Evolutionary conservation across 306 rosid species (phyloP), one percentile per base, ranked within the genome.

Genomic region (Dalbergia cochinchinensis): DNA sequence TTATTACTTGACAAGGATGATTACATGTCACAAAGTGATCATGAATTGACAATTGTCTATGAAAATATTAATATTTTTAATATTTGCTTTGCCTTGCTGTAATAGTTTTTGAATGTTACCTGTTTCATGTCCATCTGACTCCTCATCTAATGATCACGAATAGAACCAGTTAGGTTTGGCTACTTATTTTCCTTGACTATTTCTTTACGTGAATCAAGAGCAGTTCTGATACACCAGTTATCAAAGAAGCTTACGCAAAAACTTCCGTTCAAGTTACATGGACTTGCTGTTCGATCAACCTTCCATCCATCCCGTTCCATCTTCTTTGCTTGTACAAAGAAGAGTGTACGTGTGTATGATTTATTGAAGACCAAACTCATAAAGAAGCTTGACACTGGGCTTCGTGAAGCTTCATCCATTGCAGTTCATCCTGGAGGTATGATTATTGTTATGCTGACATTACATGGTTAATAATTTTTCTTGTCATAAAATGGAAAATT

Each of bases 361-460:
- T 76, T 93, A 75, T 72, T 90, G 86, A 86, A 89, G 86, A 78
- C 82, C 16, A 93, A 89, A 76, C 70, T 85, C 58, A 62, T 89
- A 8, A 91, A 89, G 82, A 92, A 86, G 90, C 97, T 94, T 71
- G 94, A 91, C 59, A 91, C 97, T 20, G 97, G 99, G 71, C 92
- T 94, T 15, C 89, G 89, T 65, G 98, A 95, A 87, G 86, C 94
- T 79, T 91, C 99, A 37, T 90, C 96, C 35, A 90, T 95, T 73
- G 87, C 98, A 18, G 83, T 95, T 83, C 99, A 95, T 90, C 98
- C 99, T 47, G 97, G 92, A 76, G 99, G 97, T 93, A 72, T 67
- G 74, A 9, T 55, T 79, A 60, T 72, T 81, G 33, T 51, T 37
- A 4, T 54, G 20, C n/a, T 58, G 50, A 12, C 26, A 50, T 71